Evolutionary conservation across 129 eudicot genomes (phyloP), one percentile per base, ranked within the genome.

Genomic region (Centaurea solstitialis): DNA sequence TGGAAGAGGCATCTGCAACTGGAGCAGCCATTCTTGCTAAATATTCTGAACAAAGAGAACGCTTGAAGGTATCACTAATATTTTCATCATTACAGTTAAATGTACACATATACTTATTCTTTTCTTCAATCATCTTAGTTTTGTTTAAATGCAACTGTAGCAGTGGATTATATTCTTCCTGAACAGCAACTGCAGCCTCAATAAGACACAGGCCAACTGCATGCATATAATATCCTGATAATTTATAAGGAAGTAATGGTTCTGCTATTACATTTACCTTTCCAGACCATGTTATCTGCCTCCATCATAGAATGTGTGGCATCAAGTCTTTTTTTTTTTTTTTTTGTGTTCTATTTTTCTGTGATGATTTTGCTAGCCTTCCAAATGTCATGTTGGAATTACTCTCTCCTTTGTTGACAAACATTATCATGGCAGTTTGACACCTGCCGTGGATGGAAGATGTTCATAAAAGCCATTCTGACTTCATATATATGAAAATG

Each of bases 21-120:
- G 99, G 98, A 24, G 86, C 84, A 28, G 99, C 98, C 38, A 91
- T 96, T 75, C 95, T 96, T 59, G 89, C 98, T 62, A 93, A 89
- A 86, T 96, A 93, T 82, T 84, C 95, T 80, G 97, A 91, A 76
- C 99, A 65, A 65, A 65, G 70, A 20, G 70, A 65, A 1, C 97
- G 88, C 76, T 86, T 57, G 64, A 57, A 57, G 65, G 65, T 57
- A 57, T 57, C 9, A 6, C 9, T 70, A 40, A 18, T 5, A 21
- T 76, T 17, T 76, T 12, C 35, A 35, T 61, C 53, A 37, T 68
- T 82, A 70, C 72, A 69, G 20, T 53, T 28, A 43, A 4, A 70
- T 23, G 62, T 50, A 9, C 35, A 7, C 61, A 21, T 20, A 53
- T 70, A 79, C 41, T 0, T 22, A 71, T 38, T 22, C 6, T 23